These are phyloP conservation scores for Fusarium haematococcum DNA, from an alignment of 2,329 filamentous ascomycete genomes.

Conservation along the genomic window DNA sequence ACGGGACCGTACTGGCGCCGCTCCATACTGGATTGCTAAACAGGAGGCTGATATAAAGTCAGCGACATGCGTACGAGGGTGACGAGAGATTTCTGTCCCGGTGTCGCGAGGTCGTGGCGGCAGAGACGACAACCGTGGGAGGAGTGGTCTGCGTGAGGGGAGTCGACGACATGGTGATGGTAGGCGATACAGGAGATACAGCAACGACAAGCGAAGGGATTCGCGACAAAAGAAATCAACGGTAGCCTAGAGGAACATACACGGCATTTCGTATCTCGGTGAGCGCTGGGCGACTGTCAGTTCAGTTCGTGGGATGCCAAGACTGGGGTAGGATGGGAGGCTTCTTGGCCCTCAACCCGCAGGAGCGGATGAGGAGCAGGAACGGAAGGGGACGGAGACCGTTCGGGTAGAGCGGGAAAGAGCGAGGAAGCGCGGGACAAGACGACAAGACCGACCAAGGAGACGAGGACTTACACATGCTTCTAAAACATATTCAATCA, in stretches of 20 bases:
- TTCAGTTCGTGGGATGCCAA: constrained; percentile 52
- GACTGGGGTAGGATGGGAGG: constrained; percentile 45
- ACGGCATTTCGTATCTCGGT: constrained; percentile 63
- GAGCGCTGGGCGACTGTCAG: constrained; percentile 57
- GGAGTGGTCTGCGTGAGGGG: constrained; percentile 13
- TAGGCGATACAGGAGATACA: constrained; percentile 6
- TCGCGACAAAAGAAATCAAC: constrained; percentile 21
- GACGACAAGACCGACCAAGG: constrained; percentile 9
- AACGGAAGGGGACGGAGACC: constrained; percentile 22
- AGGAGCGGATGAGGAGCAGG: constrained; percentile 27
- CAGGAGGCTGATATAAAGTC: constrained; percentile 59
- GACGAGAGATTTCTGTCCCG: constrained; percentile 2
- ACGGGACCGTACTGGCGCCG: constrained; percentile 61
- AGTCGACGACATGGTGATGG: constrained; percentile 5
- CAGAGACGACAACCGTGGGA: neutral
- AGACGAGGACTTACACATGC: constrained; percentile 54
- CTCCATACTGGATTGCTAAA: constrained; percentile 70
- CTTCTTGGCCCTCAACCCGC: constrained; percentile 43
- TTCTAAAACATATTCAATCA: constrained; percentile 55
- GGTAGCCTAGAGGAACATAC: constrained; percentile 50
- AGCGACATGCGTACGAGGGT: constrained; percentile 27
- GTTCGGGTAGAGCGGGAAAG: constrained; percentile 18
- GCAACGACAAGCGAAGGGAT: constrained; percentile 10
- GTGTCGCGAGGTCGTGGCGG: neutral
- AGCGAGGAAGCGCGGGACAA: constrained; percentile 8